These are phyloP conservation scores for Chaetoceros tenuissimus DNA, from an alignment of 108 stramenopile species.

Conservation along the genomic window DNA sequence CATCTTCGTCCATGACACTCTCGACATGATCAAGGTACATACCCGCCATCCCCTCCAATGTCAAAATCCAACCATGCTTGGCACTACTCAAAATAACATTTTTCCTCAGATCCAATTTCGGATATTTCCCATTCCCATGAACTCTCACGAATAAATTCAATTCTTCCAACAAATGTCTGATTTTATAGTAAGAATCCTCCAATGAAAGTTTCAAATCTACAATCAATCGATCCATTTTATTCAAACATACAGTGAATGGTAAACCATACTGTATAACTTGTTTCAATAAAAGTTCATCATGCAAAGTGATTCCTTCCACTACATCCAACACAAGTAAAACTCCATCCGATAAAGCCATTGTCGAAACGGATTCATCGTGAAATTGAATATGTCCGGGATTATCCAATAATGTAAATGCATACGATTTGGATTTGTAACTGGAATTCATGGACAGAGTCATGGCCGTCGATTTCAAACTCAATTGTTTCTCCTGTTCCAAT, in stretches of 20 bases:
- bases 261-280: slow-evolving; percentile 78
- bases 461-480: slow-evolving; percentile 89
- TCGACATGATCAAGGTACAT: slow-evolving; percentile 68
- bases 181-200: slow-evolving; percentile 91
- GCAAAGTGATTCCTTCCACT: slow-evolving; percentile 93
- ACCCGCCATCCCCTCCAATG: slow-evolving; percentile 79
- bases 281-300: slow-evolving; percentile 80
- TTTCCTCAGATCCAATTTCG: slow-evolving; percentile 55
- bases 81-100: slow-evolving; percentile 91
- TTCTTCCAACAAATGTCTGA: slow-evolving; percentile 80
- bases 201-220: slow-evolving; percentile 94
- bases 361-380: slow-evolving; percentile 90
- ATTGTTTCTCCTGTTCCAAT: slow-evolving; percentile 89
- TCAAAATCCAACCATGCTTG: slow-evolving; percentile 86
- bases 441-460: slow-evolving; percentile 73
- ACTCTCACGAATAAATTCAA: slow-evolving; percentile 47
- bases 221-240: slow-evolving; percentile 95
- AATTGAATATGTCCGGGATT: slow-evolving; percentile 95
- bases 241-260: slow-evolving; percentile 74
- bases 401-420: slow-evolving; percentile 82
- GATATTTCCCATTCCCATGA: slow-evolving; percentile 60
- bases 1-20: slow-evolving; percentile 22
- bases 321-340: slow-evolving; percentile 91
- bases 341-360: slow-evolving; percentile 79
- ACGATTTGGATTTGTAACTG: slow-evolving; percentile 85